Evolutionary conservation across 257 asterid genomes (phyloP).

Genomic region (Solanum etuberosum): DNA sequence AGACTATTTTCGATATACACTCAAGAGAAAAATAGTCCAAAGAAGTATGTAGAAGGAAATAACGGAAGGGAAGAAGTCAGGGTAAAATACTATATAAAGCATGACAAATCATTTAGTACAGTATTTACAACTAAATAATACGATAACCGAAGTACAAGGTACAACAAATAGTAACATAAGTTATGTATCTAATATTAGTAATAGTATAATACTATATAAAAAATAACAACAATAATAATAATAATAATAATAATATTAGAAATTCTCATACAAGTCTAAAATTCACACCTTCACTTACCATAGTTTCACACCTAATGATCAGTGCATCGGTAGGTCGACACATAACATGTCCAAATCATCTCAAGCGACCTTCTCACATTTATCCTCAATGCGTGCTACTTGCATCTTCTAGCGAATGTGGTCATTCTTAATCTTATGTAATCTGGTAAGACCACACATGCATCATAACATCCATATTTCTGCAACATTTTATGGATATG

Average conservation of each 20-base stretch:
- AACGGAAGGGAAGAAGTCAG: neutral
- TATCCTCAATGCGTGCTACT: neutral
- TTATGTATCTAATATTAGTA: neutral
- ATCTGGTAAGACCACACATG: neutral
- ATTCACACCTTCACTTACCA: neutral
- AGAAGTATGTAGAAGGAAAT: neutral
- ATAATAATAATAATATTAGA: neutral
- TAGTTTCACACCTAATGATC: neutral
- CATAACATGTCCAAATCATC: neutral
- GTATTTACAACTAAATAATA: no score
- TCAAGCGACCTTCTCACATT: neutral
- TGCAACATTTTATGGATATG: neutral
- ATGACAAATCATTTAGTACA: neutral
- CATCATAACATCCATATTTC: neutral
- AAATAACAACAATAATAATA: neutral
- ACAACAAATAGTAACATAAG: neutral
- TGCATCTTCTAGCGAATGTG: neutral
- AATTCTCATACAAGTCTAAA: neutral
- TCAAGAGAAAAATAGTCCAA: neutral
- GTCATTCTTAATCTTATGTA: neutral
- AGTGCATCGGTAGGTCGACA: neutral
- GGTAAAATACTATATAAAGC: neutral
- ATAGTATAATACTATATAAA: neutral
- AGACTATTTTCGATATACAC: neutral
- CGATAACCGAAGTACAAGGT: neutral